These are phyloP conservation scores for Steccherinum ochraceum DNA, from an alignment of 768 basidiomycete genomes.

Conservation along the genomic window DNA sequence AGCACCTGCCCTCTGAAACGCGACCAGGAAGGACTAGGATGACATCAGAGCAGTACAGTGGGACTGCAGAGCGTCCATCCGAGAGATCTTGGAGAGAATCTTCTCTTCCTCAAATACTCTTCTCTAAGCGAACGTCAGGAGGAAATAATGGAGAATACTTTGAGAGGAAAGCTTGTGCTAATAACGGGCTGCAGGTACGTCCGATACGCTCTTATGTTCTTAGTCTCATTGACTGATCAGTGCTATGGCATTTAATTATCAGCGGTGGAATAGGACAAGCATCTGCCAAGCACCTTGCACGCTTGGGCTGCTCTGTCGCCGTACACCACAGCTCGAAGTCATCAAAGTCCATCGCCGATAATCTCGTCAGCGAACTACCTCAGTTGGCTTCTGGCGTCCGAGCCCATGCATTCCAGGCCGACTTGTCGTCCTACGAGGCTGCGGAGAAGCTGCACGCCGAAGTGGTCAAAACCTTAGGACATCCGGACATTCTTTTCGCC, in stretches of 20 bases:
- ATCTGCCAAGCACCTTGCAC: slow-evolving; percentile 40
- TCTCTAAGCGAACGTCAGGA: too few relatives aligned
- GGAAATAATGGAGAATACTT: background rate
- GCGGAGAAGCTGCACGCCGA: slow-evolving; percentile 37
- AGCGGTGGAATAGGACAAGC: slow-evolving; percentile 51
- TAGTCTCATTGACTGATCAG: background rate
- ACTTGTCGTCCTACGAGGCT: slow-evolving; percentile 38
- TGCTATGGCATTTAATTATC: background rate
- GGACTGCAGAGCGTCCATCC: too few relatives aligned
- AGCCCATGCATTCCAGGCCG: slow-evolving; percentile 40
- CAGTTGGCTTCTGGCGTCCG: slow-evolving; percentile 25
- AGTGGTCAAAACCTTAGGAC: slow-evolving; percentile 37
- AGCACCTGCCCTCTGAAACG: too few relatives aligned
- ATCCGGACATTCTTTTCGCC: slow-evolving; percentile 46
- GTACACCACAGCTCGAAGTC: slow-evolving; percentile 42
- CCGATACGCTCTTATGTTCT: background rate
- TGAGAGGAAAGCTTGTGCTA: slow-evolving; percentile 22
- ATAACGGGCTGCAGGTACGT: slow-evolving; percentile 35
- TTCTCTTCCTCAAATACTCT: too few relatives aligned
- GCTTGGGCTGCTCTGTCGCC: slow-evolving; percentile 36
- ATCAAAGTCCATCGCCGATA: slow-evolving; percentile 29
- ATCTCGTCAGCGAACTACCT: slow-evolving; percentile 32
- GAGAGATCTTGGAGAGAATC: too few relatives aligned
- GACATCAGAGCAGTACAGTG: too few relatives aligned
- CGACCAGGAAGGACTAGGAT: too few relatives aligned